Evolutionary conservation across 2,329 filamentous ascomycete genomes (phyloP), one percentile per base, ranked within the genome.

Genomic region (Neofusicoccum umdonicola): DNA sequence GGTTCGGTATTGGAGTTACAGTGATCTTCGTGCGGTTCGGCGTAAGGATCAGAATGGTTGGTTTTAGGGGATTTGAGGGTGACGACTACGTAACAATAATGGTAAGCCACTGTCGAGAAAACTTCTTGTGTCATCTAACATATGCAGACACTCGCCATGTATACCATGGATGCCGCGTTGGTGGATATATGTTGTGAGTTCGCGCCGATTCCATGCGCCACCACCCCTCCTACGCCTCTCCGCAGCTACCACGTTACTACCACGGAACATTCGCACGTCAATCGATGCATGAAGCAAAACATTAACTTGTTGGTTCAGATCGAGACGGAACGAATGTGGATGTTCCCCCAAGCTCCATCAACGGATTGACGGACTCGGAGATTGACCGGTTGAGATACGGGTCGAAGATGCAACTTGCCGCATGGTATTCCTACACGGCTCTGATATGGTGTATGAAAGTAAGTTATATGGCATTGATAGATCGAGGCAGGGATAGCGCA

Each of bases 401-500:
- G 1, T 79, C 76, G 0, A 79, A 78, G 37, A 68, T 78, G 8
- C 69, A 81, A 56, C 68, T 81, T 9, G 64, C 73, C 0, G 79
- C 78, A 0, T 81, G 79, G 79, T 81, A 66, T 47, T 6, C 67
- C 54, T 80, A 80, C 45, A 75, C 76, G 0, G 71, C 73, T 0
- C 71, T 79, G 0, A 72, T 79, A 7, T 80, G 76, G 76, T 73
- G 66, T 3, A 68, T 74, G 66, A 74, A 74, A 64, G 69, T 69
- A 60, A 60, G 56, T 60, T n/a, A 13, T 12, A 12, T 37, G 56
- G 47, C n/a, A 17, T 15, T 41, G 7, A 34, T 5, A 44, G 56
- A 47, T 42, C 13, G 27, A 12, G 44, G n/a, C 27, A 60, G 8
- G 56, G 42, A 45, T 41, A 60, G 56, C 56, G 47, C 31, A 19